These are phyloP conservation scores for Chenopodium quinoa DNA, from an alignment of 148 eudicot species.

Conservation along the genomic window DNA sequence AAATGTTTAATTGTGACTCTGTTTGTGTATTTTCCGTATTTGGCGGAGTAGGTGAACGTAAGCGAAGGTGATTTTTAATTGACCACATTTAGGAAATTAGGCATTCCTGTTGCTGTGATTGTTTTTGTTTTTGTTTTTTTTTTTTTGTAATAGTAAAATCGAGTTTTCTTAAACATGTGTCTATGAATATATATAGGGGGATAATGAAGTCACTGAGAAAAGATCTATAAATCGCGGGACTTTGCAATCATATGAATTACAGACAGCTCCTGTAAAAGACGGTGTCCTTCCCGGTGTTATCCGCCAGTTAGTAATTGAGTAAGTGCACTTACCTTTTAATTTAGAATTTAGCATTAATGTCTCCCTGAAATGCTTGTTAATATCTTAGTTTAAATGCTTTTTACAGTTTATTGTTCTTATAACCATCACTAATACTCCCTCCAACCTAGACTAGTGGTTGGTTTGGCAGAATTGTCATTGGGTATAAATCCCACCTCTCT, in stretches of 20 bases:
- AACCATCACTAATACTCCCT: no score
- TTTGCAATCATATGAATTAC: conserved; percentile 54
- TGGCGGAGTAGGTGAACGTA: no score
- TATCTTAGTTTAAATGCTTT: not conserved
- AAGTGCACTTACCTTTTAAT: conserved; percentile 27
- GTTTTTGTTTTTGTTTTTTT: not conserved
- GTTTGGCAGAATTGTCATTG: not conserved
- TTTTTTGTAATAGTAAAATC: not conserved
- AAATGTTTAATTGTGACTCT: no score
- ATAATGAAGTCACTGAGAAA: conserved; percentile 31
- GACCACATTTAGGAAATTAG: no score
- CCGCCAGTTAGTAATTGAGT: conserved; percentile 80
- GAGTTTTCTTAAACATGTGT: not conserved
- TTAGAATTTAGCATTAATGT: not conserved
- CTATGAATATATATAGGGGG: conserved; percentile 31
- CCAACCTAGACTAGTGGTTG: not conserved
- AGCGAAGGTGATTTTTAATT: no score
- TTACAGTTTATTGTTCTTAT: not conserved
- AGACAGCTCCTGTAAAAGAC: conserved; percentile 74
- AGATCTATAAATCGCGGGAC: conserved; percentile 3
- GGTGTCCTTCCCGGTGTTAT: conserved; percentile 93
- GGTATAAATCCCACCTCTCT: not conserved
- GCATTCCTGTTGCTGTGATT: not conserved
- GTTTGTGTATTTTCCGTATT: no score
- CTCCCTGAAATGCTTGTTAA: conserved; percentile 1